A percentile compares a stretch with the other conserved stretches of the same genome.
These are phyloP conservation scores for Gossypium bickii DNA, from an alignment of 345 rosid genomes.

Conservation along the genomic window DNA sequence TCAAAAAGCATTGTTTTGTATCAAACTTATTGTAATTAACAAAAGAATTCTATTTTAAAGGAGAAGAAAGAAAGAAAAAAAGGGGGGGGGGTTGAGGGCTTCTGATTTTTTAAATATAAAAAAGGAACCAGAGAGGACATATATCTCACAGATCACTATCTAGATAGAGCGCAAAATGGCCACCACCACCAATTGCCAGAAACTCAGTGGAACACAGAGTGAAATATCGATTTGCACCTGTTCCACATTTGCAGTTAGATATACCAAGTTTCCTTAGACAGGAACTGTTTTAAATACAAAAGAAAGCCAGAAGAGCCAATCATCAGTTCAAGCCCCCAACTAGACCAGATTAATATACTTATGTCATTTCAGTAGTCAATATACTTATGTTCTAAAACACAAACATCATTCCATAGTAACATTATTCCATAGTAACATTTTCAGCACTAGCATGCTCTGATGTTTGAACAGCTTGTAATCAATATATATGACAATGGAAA, in stretches of 20 bases:
- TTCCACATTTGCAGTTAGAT: slow-evolving; percentile 23
- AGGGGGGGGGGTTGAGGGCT: not conserved
- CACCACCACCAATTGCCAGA: slow-evolving; percentile 93
- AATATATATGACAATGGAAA: not conserved
- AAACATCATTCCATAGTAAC: not conserved
- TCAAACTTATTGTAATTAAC: not conserved
- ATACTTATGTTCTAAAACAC: not conserved
- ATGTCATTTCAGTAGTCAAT: not conserved
- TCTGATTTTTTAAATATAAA: not conserved
- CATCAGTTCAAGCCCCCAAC: not conserved
- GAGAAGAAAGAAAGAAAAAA: not conserved
- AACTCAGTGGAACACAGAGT: slow-evolving; percentile 80
- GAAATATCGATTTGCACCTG: slow-evolving; percentile 92
- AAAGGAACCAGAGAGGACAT: not conserved
- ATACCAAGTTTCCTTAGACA: not conserved
- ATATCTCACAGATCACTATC: slow-evolving; percentile 79
- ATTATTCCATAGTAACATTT: not conserved
- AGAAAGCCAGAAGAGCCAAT: not conserved
- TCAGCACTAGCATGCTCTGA: not conserved
- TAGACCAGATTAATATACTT: not conserved
- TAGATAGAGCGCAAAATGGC: slow-evolving; percentile 87
- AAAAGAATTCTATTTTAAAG: not conserved
- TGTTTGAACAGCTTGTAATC: not conserved
- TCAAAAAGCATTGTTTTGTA: slow-evolving; percentile 7
- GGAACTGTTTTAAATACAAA: not conserved